Evolutionary conservation across 257 asterid genomes (phyloP), one percentile per base, ranked within the genome.

Genomic region (Schizonepeta tenuifolia): DNA sequence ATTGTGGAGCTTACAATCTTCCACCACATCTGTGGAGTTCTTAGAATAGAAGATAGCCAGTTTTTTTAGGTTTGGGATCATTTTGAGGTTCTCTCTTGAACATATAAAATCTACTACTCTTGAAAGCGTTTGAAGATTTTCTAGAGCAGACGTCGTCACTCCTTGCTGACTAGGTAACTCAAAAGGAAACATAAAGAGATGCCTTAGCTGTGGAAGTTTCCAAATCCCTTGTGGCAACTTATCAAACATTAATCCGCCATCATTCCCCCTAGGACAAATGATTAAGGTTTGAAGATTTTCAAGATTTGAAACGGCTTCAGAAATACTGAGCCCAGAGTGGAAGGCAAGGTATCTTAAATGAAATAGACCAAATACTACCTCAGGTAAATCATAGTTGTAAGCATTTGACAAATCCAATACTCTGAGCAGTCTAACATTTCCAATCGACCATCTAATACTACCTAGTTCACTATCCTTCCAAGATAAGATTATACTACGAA

Each of bases 131-230:
- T 53, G 31, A 5, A 54, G 33, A 54, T 22, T 12, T 54, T 21
- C n/a, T 3, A 54, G 35, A 54, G 61, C 17, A 18, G 6, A 2
- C 24, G 14, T 7, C 20, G 28, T n/a, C n/a, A n/a, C 14, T 10
- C 3, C 17, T 9, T 47, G 0, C 6, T 1, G 6, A 15, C 7
- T n/a, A 10, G 54, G 21, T 14, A 47, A 59, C 24, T 7, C 1
- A 8, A 20, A 14, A 59, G 3, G 15, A 17, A 9, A 3, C 7
- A 33, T 12, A 9, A 7, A 1, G 11, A 60, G 28, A 63, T 63
- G 69, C 36, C 58, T 70, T 57, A 70, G n/a, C 15, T 41, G 67
- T 7, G 46, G 7, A 14, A 70, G 57, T 14, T 11, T 57, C 75
- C 75, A 70, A 56, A 70, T 43, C 7, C 0, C 8, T 4, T 1